Conservation (phyloP, 306 rosid species). For the Trichosanthes truncata region DNA sequence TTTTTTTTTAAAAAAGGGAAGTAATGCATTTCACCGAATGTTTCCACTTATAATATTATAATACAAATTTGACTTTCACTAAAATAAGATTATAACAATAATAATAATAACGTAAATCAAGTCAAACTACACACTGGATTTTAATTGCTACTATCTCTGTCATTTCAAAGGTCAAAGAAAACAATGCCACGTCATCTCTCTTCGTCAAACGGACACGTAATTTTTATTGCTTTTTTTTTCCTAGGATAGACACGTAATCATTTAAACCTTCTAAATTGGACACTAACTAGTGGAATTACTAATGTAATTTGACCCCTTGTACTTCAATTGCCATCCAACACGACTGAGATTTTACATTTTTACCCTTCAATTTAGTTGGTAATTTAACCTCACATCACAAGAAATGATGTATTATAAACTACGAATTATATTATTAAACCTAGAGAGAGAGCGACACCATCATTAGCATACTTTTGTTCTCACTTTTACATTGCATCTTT, state of each 20-base stretch:
- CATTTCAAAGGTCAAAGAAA: not conserved
- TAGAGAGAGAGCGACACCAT: not conserved
- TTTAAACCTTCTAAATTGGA: not conserved
- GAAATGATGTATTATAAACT: not conserved
- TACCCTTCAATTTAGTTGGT: not conserved
- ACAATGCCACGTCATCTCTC: not conserved
- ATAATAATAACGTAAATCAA: not conserved
- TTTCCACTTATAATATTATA: not conserved
- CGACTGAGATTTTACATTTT: not conserved
- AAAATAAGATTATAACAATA: not conserved
- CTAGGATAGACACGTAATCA: not conserved
- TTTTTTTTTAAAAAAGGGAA: not conserved
- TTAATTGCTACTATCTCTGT: not conserved
- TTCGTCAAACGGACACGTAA: not conserved
- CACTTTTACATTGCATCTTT: not conserved
- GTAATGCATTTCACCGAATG: slow-evolving; percentile 1
- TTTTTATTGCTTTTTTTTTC: not conserved
- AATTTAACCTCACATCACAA: not conserved
- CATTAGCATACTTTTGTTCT: not conserved
- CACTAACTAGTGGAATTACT: not conserved
- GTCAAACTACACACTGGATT: not conserved
- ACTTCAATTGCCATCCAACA: not conserved
- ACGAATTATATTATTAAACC: not conserved
- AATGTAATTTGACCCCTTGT: not conserved
- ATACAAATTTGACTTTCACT: not conserved